Evolutionary conservation across 805 yeast species (phyloP), one percentile per base, ranked within the genome.

Genomic region (Teunomyces atbi): DNA sequence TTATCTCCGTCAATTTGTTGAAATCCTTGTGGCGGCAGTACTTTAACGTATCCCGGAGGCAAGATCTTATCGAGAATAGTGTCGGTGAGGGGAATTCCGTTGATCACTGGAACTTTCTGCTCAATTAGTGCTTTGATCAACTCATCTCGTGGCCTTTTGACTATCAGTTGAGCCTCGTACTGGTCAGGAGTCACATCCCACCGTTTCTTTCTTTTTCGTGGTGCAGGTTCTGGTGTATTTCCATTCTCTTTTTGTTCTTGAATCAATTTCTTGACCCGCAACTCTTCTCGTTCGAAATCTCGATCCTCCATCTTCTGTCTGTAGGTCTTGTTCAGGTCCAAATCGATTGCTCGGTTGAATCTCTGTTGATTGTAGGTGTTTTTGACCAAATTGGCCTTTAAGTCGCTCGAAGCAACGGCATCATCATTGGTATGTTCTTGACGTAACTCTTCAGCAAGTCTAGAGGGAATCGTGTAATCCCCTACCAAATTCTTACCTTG

Each of bases 31-130:
- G 87, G 86, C 3, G 72, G 73, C 2, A 65, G 39, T 2, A 61
- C 69, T 11, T 74, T 58, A 15, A 69, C 61, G 52, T 76, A 84
- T 0, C 84, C 85, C 11, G 64, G 50, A 0, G 87, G 88, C 28
- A 83, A 61, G 6, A 83, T 56, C 32, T 65, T 59, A 44, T 78
- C 76, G 5, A 83, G 65, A 11, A 73, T 65, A 18, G 65, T 76
- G 46, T 74, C 76, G 0, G 81, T 69, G 18, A 82, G 59, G 2
- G 62, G 63, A 4, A 49, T 52, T 11, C 74, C 69, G 34, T 60
- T 53, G 10, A 66, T 55, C 4, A 59, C 47, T 1, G 74, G 68
- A 4, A 58, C 54, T 30, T 59, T 61, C 19, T 46, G 48, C 4
- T 52, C 47, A 8, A 45, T 6, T 15, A 33, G 32, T 46, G 38